These are phyloP conservation scores for Thalassiosira pacifica DNA, from an alignment of 352 stramenopile species.

Conservation along the genomic window DNA sequence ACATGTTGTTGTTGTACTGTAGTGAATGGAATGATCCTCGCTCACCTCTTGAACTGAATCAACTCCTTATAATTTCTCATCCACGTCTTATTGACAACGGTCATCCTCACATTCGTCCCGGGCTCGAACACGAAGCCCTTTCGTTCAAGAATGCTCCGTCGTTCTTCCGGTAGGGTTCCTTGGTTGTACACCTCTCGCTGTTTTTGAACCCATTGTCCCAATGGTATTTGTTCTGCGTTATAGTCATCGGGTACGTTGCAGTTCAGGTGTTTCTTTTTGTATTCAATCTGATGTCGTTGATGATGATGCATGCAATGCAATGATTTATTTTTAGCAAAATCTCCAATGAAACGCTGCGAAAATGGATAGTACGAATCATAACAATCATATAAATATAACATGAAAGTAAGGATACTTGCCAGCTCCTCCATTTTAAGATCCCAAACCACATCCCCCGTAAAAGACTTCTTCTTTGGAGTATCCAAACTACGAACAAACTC, in stretches of 20 bases:
- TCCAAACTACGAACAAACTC: too few species aligned
- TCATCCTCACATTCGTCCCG: slow-evolving; percentile 7
- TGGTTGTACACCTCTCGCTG: slow-evolving; percentile 7
- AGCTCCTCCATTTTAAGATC: slow-evolving; percentile 17
- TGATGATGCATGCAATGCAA: not conserved
- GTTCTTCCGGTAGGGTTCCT: not conserved
- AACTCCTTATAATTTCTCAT: slow-evolving; percentile 30
- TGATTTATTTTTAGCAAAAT: not conserved
- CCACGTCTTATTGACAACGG: not conserved
- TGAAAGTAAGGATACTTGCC: too few species aligned
- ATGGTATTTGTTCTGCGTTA: not conserved
- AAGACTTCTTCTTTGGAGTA: not conserved
- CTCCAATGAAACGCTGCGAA: not conserved
- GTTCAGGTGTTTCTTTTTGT: slow-evolving; percentile 2
- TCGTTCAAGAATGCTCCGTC: not conserved
- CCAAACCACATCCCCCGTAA: slow-evolving; percentile 14
- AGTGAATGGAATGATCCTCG: too few species aligned
- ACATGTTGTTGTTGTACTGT: too few species aligned
- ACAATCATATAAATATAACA: not conserved
- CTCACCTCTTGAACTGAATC: slow-evolving; percentile 14
- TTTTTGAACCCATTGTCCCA: slow-evolving; percentile 14
- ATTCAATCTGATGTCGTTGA: slow-evolving; percentile 23
- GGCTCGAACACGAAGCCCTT: slow-evolving; percentile 28
- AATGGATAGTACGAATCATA: not conserved
- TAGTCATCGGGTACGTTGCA: not conserved